phyloP scores from a whole-genome alignment of 371 early-diverging fungal species.

The Blakeslea trispora region DNA sequence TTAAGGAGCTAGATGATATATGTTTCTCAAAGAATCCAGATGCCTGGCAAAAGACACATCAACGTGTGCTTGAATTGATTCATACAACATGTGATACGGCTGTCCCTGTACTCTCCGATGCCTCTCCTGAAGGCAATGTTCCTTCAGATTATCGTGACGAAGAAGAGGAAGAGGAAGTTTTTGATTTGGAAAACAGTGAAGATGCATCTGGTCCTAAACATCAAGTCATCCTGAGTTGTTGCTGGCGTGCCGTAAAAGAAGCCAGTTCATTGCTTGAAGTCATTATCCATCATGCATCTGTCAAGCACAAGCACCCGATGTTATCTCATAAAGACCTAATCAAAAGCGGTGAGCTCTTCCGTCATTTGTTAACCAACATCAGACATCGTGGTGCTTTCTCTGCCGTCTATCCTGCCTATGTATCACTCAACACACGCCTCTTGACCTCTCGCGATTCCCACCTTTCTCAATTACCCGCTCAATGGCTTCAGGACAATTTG shows the following conservation, averaged over 20 bases:
- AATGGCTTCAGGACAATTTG: conserved; percentile 65
- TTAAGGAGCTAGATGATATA: conserved; percentile 57
- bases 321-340: conserved; percentile 41
- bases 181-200: conserved; percentile 31
- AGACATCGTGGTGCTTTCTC: conserved; percentile 94
- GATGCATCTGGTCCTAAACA: conserved; percentile 62
- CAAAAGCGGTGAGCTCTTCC: conserved; percentile 61
- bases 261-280: conserved; percentile 57
- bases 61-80: conserved; percentile 47
- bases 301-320: too few relatives aligned
- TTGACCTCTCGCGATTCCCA: conserved; percentile 51
- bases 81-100: conserved; percentile 60
- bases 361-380: conserved; percentile 67
- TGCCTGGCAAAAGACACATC: conserved; percentile 50
- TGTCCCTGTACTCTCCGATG: conserved; percentile 70
- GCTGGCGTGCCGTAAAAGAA: conserved; percentile 93
- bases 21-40: too few relatives aligned
- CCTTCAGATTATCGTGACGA: conserved; percentile 73
- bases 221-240: conserved; percentile 87
- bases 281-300: conserved; percentile 38
- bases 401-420: conserved; percentile 82
- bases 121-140: conserved; percentile 84
- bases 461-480: conserved; percentile 54
- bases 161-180: conserved; percentile 71
- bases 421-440: conserved; percentile 68